Percentiles rank a stretch among this genome's conserved stretches.
These are phyloP conservation scores for Mycocentrospora acerina DNA, from an alignment of 2,329 filamentous ascomycete genomes.

Conservation along the genomic window DNA sequence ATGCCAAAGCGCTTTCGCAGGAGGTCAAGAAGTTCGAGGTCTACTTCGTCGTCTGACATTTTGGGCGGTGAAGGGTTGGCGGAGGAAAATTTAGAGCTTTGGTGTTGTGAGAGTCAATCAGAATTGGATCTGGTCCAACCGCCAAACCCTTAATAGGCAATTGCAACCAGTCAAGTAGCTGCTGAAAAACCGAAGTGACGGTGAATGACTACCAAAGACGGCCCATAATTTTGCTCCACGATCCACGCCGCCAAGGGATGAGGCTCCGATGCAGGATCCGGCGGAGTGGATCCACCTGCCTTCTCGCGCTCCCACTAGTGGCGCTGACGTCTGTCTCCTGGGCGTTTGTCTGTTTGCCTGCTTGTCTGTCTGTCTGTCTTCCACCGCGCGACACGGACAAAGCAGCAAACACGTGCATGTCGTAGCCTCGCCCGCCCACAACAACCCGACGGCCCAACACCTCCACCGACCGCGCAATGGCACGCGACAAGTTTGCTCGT, in stretches of 20 bases:
- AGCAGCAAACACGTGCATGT: conserved; percentile 17
- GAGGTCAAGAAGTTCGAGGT: conserved; percentile 82
- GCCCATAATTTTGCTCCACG: too few relatives aligned
- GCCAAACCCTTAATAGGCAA: too few relatives aligned
- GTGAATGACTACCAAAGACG: too few relatives aligned
- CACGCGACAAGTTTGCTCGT: conserved; percentile 51
- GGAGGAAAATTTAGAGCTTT: too few relatives aligned
- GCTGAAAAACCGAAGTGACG: too few relatives aligned
- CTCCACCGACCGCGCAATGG: conserved; percentile 38
- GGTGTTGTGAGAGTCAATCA: too few relatives aligned
- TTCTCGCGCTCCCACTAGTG: conserved; percentile 11
- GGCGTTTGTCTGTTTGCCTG: not conserved
- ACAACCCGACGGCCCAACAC: conserved; percentile 4
- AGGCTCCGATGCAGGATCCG: conserved; percentile 18
- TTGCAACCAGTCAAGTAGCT: too few relatives aligned
- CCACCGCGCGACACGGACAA: conserved; percentile 2
- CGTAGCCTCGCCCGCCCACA: conserved; percentile 14
- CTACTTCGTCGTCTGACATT: conserved; percentile 92
- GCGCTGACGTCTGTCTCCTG: conserved; percentile 22
- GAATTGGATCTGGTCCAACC: too few relatives aligned
- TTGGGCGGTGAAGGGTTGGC: conserved; percentile 12
- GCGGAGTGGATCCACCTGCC: conserved; percentile 12
- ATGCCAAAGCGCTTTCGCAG: conserved; percentile 76
- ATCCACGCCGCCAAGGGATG: conserved; percentile 27
- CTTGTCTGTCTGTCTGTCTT: too few relatives aligned